Base-by-base conservation (phyloP, 1,284 basidiomycete species). In the Amylostereum areolatum region DNA sequence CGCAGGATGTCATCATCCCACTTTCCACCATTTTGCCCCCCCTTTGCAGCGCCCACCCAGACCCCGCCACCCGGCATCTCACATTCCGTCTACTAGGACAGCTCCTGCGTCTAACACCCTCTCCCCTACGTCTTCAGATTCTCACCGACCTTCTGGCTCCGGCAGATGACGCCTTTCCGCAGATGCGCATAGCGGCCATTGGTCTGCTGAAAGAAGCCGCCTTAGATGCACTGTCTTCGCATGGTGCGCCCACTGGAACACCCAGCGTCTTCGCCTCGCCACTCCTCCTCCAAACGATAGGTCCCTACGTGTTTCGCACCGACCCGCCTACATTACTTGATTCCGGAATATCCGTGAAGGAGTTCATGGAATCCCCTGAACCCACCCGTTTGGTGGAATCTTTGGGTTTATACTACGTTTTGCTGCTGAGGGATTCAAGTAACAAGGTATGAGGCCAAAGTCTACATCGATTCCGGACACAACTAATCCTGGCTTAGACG, bases 121-220 rank as follows among this genome's bases (percentile, higher is more conserved):
- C 77, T 0, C 59, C 66, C 34, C 55, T 79, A 1, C 75, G 77
- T 3, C 66, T 86, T 27, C 71, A 76, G 32, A 64, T 82, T 6
- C 69, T 89, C 3, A 62, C 68, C 5, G 78, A 78, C 34, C 56
- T 72, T 27, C 68, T 86, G 10, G 69, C 75, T 2, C 66, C 67
- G 6, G 51, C 56, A 12, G 68, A 76, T 45, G 60, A 62, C 6
- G 65, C 73, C 12, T 75, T 77, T 43, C 80, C 80, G 0, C 81
- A 83, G 57, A 82, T 89, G 73, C 72, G 80, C 7, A 75, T 79
- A 0, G 82, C 85, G 0, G 75, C 81, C 0, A 70, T 89, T 2
- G 80, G 81, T 0, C 67, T 89, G 4, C 69, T 86, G 2, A 86
- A 83, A 60, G 83, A 87, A 48, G 76, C 78, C 1, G 66, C 82